A percentile compares a stretch with the other conserved stretches of the same genome.
Evolutionary conservation across 192 early-diverging fungal genomes (phyloP).

Genomic region (Ramicandelaber brevisporus): DNA sequence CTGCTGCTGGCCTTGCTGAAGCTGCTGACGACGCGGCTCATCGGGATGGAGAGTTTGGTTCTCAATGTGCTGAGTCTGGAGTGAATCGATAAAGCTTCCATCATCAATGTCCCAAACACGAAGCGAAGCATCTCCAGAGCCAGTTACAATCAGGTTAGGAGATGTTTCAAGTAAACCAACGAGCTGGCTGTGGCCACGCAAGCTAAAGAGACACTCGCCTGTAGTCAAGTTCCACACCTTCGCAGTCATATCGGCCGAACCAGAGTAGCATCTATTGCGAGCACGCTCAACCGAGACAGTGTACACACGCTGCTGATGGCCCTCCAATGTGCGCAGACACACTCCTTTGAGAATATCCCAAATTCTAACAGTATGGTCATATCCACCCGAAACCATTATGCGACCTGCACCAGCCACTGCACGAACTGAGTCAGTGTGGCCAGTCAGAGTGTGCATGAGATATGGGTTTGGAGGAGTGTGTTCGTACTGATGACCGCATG

Average conservation of each 20-base stretch:
- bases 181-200: conserved; percentile 80
- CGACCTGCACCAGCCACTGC: conserved; percentile 77
- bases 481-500: not conserved
- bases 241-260: conserved; percentile 83
- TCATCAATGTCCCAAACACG: conserved; percentile 70
- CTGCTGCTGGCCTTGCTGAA: too few species aligned
- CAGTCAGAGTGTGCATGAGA: conserved; percentile 52
- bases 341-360: conserved; percentile 68
- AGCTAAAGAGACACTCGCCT: conserved; percentile 42
- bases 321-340: conserved; percentile 37
- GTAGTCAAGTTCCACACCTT: conserved; percentile 78
- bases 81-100: conserved; percentile 13
- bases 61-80: conserved; percentile 15
- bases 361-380: conserved; percentile 71
- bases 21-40: too few species aligned
- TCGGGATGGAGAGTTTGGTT: conserved; percentile 16
- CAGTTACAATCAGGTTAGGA: conserved; percentile 67
- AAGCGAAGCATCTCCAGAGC: conserved; percentile 81
- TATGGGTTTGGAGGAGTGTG: conserved; percentile 35
- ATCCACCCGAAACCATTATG: conserved; percentile 69
- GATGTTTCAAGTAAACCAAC: conserved; percentile 81
- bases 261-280: conserved; percentile 62
- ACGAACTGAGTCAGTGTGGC: conserved; percentile 77
- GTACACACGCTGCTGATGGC: conserved; percentile 89
- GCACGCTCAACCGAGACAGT: conserved; percentile 73